Evolutionary conservation across 129 eudicot species (phyloP), one percentile per base, ranked within the genome.

Genomic region (Gnaphalium uliginosum): DNA sequence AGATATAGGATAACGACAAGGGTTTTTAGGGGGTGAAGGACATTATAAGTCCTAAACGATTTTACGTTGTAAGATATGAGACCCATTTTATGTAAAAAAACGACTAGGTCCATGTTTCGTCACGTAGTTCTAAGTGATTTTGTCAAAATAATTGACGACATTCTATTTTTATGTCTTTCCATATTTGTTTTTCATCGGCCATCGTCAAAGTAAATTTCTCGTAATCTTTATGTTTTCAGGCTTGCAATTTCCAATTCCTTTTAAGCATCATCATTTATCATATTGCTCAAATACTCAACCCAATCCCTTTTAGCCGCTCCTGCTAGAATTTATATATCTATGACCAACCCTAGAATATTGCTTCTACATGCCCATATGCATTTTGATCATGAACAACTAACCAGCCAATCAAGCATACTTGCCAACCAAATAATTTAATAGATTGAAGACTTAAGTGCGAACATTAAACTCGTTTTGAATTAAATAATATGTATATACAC

Each of bases 361-460:
- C 25, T 65, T 59, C 68, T 69, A 46, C 35, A 72, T 61, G 37
- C 13, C 43, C 63, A 46, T 26, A 75, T 46, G 24, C 62, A 23
- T 57, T 56, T 67, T 57, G 59, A 68, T 25, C 30, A 68, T 13
- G 27, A 17, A 51, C 26, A 76, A 18, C 51, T 62, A 74, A 39
- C 39, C 78, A 73, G 69, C 26, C 59, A 4, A 21, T 21, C 66
- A 56, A 56, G 26, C 61, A 2, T 23, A 57, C 13, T 54, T 75
- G 79, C 77, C 69, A 23, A 26, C 22, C 25, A 22, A 24, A 22
- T 41, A 69, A 30, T 19, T 59, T 26, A 46, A 22, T 50, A 60
- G 18, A 62, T 6, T 33, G 27, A 26, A 51, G 69, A 58, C 78
- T 26, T 2, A 48, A 4, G 1, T 50, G 48, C 8, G 75, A 1